Percentiles rank a stretch among this genome's conserved stretches.
Evolutionary conservation across 2,329 filamentous ascomycete species (phyloP).

Genomic region (Pseudocercospora macadamiae): DNA sequence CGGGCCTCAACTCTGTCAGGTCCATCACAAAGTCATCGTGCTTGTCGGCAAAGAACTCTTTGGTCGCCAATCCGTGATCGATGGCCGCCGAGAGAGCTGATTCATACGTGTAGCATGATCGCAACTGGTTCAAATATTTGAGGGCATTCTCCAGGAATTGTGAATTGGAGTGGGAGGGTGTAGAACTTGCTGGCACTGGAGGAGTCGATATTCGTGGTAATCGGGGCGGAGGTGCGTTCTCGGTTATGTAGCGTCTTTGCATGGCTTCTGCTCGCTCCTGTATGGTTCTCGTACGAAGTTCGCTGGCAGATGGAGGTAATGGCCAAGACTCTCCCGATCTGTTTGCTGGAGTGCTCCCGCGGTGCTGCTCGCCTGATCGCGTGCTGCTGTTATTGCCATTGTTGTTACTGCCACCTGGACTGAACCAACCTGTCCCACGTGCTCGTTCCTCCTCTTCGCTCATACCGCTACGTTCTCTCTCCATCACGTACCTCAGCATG

Average conservation of each 20-base stretch:
- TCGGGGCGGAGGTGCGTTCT: constrained; percentile 35
- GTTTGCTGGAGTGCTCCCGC: constrained; percentile 14
- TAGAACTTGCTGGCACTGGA: constrained; percentile 25
- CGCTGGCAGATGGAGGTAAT: constrained; percentile 28
- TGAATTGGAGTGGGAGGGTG: constrained; percentile 30
- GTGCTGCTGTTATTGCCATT: constrained; percentile 2
- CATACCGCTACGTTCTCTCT: constrained; percentile 41
- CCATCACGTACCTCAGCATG: constrained; percentile 46
- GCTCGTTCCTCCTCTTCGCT: constrained; percentile 39
- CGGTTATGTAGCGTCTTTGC: constrained; percentile 38
- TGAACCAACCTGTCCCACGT: constrained; percentile 39
- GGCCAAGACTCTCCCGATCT: constrained; percentile 32
- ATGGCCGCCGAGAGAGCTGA: constrained; percentile 58
- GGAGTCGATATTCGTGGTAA: constrained; percentile 35
- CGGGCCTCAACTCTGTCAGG: constrained; percentile 53
- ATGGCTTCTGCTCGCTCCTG: constrained; percentile 39
- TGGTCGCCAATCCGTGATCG: constrained; percentile 56
- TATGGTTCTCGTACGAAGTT: constrained; percentile 25
- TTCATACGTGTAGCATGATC: constrained; percentile 56
- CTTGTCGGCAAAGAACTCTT: constrained; percentile 57
- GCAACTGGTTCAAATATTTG: constrained; percentile 63
- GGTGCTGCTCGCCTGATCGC: constrained; percentile 24
- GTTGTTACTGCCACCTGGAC: constrained; percentile 13
- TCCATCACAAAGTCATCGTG: constrained; percentile 63
- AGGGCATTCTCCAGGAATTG: constrained; percentile 60